Evolutionary conservation across 1,139 yeast genomes (phyloP).

Genomic region (Pichia inconspicua): DNA sequence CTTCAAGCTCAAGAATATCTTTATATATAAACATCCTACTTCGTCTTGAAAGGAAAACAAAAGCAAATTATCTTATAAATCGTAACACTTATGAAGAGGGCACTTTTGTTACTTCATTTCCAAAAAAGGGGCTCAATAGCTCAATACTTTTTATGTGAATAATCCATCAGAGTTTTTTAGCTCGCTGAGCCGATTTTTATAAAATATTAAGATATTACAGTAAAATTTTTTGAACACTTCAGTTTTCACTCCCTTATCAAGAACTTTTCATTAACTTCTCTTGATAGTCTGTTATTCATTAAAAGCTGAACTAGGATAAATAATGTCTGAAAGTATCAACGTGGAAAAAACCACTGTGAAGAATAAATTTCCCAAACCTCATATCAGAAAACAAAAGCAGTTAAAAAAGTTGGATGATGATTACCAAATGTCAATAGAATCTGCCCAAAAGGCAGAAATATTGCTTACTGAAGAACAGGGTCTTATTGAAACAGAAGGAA

Average conservation of each 20-base stretch:
- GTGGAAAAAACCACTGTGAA: not conserved
- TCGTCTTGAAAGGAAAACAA: no score
- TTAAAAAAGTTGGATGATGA: conserved; percentile 62
- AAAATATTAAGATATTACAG: not conserved
- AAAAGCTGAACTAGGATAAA: not conserved
- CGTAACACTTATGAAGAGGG: not conserved
- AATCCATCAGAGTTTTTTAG: no score
- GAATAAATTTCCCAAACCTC: not conserved
- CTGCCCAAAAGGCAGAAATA: conserved; percentile 83
- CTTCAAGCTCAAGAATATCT: not conserved
- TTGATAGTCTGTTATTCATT: no score
- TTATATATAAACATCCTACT: not conserved
- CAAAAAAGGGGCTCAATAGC: not conserved
- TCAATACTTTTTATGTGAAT: not conserved
- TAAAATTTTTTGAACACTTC: not conserved
- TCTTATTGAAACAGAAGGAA: conserved; percentile 80
- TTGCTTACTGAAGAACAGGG: conserved; percentile 81
- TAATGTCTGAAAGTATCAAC: not conserved
- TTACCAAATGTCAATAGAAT: conserved; percentile 66
- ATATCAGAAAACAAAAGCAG: conserved; percentile 20
- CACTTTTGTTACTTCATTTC: not conserved
- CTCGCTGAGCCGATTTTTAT: not conserved
- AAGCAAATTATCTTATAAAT: no score
- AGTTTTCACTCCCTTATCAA: not conserved
- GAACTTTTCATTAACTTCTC: not conserved